Conservation (phyloP, 805 yeast species). For the Tetrapisispora iriomotensis region DNA sequence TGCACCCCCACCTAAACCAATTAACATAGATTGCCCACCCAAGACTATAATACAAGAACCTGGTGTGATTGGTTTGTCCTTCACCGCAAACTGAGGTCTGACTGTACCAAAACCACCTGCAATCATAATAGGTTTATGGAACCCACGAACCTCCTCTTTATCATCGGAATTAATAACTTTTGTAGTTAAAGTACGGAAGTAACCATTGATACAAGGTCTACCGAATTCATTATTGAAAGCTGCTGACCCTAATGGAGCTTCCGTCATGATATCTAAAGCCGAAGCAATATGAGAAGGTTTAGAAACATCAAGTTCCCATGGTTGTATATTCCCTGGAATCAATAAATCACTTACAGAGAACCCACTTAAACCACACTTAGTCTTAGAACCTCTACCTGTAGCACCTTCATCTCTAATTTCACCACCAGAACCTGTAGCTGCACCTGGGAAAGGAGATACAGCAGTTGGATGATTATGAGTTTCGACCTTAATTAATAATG, state of each 20-base stretch:
- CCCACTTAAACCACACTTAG: constrained; percentile 94
- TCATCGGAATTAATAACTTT: constrained; percentile 54
- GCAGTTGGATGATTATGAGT: constrained; percentile 99
- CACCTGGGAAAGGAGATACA: constrained; percentile 98
- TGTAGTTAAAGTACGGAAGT: constrained; percentile 90
- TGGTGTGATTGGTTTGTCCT: constrained; percentile 80
- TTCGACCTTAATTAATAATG: constrained; percentile 89
- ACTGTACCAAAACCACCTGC: constrained; percentile 99
- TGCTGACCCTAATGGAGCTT: constrained; percentile 96
- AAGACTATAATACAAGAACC: constrained; percentile 86
- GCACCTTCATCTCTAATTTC: constrained; percentile 99
- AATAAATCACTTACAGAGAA: constrained; percentile 83
- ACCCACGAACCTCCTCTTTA: constrained; percentile 76
- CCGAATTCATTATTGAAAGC: constrained; percentile 98
- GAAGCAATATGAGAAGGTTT: constrained; percentile 90
- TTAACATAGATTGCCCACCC: constrained; percentile 96
- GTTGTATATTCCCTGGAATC: constrained; percentile 78
- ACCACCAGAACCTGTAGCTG: constrained; percentile 99
- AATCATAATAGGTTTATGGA: constrained; percentile 97
- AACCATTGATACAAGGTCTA: constrained; percentile 93
- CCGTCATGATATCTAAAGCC: constrained; percentile 86
- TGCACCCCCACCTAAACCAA: constrained; percentile 99
- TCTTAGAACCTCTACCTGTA: constrained; percentile 94
- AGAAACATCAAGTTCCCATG: constrained; percentile 91
- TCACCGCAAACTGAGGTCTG: constrained; percentile 84